These are phyloP conservation scores for Cyberlindnera veronae DNA, from an alignment of 805 yeast genomes.

Conservation along the genomic window DNA sequence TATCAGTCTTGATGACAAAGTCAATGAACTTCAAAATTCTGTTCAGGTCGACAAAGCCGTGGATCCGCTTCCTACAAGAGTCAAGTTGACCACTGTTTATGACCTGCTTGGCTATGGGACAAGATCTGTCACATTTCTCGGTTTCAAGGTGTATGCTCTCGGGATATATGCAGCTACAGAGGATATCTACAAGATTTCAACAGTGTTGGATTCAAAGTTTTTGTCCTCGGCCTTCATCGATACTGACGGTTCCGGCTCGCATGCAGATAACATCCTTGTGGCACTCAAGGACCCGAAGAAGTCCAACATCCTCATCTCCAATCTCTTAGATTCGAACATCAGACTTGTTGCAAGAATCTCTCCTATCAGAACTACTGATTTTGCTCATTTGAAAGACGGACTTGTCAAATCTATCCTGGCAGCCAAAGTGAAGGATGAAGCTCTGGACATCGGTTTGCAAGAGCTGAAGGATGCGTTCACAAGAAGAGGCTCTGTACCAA, in stretches of 20 bases:
- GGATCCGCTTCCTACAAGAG: constrained; percentile 34
- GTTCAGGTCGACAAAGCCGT: constrained; percentile 48
- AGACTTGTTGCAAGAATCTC: constrained; percentile 70
- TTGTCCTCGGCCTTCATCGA: constrained; percentile 36
- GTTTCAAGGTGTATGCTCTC: constrained; percentile 80
- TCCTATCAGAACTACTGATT: constrained; percentile 90
- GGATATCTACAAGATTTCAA: constrained; percentile 43
- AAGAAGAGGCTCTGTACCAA: constrained; percentile 68
- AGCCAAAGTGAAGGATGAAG: constrained; percentile 47
- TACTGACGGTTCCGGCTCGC: constrained; percentile 31
- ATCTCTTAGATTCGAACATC: constrained; percentile 55
- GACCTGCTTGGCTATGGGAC: constrained; percentile 75
- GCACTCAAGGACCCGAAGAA: constrained; percentile 49
- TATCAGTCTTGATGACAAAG: constrained; percentile 15
- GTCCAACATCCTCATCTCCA: constrained; percentile 51
- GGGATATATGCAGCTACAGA: constrained; percentile 73
- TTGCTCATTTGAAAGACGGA: constrained; percentile 86
- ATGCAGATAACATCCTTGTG: constrained; percentile 35
- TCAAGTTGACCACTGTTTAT: constrained; percentile 36
- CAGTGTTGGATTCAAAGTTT: constrained; percentile 41
- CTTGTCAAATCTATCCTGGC: constrained; percentile 75
- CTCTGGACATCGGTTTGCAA: constrained; percentile 58
- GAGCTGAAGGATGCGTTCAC: constrained; percentile 62
- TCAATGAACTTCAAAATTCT: constrained; percentile 19
- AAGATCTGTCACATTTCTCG: constrained; percentile 77